Evolutionary conservation across 352 stramenopile species (phyloP).

Genomic region (Pythium rhizo-oryzae): DNA sequence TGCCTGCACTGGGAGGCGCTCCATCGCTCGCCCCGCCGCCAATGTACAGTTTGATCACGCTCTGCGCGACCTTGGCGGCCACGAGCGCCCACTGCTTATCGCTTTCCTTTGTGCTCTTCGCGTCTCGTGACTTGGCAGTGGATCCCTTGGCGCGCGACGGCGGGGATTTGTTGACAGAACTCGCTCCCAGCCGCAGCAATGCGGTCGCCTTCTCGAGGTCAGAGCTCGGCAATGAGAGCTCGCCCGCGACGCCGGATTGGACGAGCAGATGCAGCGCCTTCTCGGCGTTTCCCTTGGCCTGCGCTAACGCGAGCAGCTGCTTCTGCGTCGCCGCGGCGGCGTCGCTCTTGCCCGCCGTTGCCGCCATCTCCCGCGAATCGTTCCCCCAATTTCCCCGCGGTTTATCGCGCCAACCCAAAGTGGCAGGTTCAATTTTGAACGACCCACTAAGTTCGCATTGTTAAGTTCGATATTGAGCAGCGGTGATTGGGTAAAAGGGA

Average conservation of each 20-base stretch:
- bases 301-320: constrained; percentile 32
- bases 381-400: no score
- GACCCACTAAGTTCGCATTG: constrained; percentile 13
- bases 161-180: neutral
- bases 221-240: constrained; percentile 8
- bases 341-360: constrained; percentile 13
- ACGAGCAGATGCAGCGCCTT: constrained; percentile 17
- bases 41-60: constrained; percentile 62
- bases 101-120: constrained; percentile 8
- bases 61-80: constrained; percentile 61
- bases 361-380: neutral
- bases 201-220: constrained; percentile 16
- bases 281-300: constrained; percentile 23
- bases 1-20: constrained; percentile 12
- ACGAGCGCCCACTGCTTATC: constrained; percentile 44
- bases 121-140: constrained; percentile 2
- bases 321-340: constrained; percentile 28
- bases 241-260: neutral
- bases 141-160: neutral
- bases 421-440: constrained; percentile 27
- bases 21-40: neutral
- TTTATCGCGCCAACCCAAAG: constrained; percentile 10
- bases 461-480: constrained; percentile 9
- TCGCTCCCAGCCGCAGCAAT: constrained; percentile 11
- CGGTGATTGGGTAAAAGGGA: constrained; percentile 17